Evolutionary conservation across 2,329 filamentous ascomycete species (phyloP).

Genomic region (Penicillium sp.): DNA sequence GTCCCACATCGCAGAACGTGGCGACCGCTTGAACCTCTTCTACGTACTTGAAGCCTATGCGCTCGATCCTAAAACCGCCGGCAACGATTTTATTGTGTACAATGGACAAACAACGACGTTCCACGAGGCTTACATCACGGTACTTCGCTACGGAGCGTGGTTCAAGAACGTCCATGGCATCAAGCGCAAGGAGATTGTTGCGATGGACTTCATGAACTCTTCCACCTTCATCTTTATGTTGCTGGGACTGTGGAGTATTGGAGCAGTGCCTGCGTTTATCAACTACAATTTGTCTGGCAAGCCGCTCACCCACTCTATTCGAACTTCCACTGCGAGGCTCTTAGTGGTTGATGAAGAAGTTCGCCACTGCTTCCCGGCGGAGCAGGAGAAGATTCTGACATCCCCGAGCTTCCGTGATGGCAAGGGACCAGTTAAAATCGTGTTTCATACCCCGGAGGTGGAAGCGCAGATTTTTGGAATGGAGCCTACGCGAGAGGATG

Average conservation of each 20-base stretch:
- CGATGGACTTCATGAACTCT: slow-evolving; percentile 77
- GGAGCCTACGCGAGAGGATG: slow-evolving; percentile 56
- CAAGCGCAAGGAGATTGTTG: slow-evolving; percentile 71
- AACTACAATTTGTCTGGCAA: slow-evolving; percentile 79
- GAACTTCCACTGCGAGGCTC: slow-evolving; percentile 63
- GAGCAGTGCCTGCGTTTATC: slow-evolving; percentile 79
- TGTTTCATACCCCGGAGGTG: slow-evolving; percentile 60
- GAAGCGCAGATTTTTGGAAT: slow-evolving; percentile 55
- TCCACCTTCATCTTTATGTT: slow-evolving; percentile 73
- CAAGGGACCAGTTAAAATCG: slow-evolving; percentile 54
- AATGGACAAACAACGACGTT: slow-evolving; percentile 70
- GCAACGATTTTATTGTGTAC: slow-evolving; percentile 62
- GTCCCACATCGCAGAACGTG: slow-evolving; percentile 50
- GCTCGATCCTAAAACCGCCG: slow-evolving; percentile 50
- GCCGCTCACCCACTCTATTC: slow-evolving; percentile 71
- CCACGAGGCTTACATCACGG: slow-evolving; percentile 68
- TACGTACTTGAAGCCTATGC: slow-evolving; percentile 71
- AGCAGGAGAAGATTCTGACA: slow-evolving; percentile 43
- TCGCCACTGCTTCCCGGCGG: slow-evolving; percentile 48
- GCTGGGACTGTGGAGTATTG: slow-evolving; percentile 78
- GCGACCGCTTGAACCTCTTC: slow-evolving; percentile 67
- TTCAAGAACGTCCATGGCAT: slow-evolving; percentile 63
- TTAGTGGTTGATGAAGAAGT: slow-evolving; percentile 70
- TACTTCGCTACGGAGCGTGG: slow-evolving; percentile 73
- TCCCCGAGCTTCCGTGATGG: slow-evolving; percentile 42